Evolutionary conservation across 176 grass and related monocot species (phyloP).

Genomic region (Avena insularis): DNA sequence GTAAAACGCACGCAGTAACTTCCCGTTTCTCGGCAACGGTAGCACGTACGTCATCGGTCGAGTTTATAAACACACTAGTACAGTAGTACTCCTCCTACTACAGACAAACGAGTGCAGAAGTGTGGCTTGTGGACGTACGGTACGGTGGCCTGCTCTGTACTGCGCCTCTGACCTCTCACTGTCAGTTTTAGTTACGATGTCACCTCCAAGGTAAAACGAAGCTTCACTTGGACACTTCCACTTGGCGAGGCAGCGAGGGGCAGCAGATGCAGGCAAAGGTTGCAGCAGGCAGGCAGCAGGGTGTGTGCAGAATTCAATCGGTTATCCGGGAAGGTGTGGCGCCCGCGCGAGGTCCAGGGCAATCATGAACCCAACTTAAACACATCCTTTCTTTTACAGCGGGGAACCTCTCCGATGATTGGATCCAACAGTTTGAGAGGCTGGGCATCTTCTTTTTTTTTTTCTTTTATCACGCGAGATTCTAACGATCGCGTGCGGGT

Average conservation of each 20-base stretch:
- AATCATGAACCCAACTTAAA: constrained; percentile 39
- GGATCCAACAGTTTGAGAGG: constrained; percentile 3
- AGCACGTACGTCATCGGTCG: not conserved
- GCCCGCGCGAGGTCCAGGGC: constrained; percentile 6
- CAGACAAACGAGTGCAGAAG: not conserved
- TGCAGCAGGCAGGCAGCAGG: not conserved
- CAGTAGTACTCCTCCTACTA: no score
- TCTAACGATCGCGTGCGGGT: constrained; percentile 52
- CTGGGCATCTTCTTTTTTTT: not conserved
- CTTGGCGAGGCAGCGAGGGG: not conserved
- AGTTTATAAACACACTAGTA: not conserved
- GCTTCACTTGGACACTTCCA: constrained; percentile 14
- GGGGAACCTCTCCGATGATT: constrained; percentile 5
- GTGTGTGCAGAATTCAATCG: not conserved
- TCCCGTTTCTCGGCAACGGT: not conserved
- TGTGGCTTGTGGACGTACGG: constrained; percentile 24
- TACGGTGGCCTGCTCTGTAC: not conserved
- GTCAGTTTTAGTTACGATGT: constrained; percentile 14
- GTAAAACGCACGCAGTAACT: not conserved
- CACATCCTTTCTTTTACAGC: constrained; percentile 24
- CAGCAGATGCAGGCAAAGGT: not conserved
- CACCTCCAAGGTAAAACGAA: constrained; percentile 43
- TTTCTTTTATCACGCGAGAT: constrained; percentile 28
- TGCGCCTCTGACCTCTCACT: not conserved
- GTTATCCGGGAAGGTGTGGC: not conserved